Base-by-base conservation (phyloP, 768 basidiomycete species). In the Tulasnella sp. region DNA sequence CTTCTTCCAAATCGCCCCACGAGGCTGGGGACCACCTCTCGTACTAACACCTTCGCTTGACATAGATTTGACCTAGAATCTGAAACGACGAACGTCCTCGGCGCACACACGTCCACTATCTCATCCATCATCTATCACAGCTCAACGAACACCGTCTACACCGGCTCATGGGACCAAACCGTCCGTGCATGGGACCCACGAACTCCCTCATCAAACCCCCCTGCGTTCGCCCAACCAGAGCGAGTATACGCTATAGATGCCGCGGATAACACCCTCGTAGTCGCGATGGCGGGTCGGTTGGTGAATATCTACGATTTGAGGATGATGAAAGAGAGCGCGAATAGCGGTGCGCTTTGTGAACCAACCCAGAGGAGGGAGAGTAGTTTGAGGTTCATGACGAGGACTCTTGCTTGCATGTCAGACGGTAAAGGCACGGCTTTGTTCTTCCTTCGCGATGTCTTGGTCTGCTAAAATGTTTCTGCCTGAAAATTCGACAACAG, bases 351-450 rank as follows among this genome's bases (percentile, higher is more conserved):
- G 45, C 31, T 54, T 17, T 25, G 31, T 15, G 84, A 86, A 72
- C 91, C 93, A 0, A 86, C 88, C 72, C 93, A 96, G 81, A 87
- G 90, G 82, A 84, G 97, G 78, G 97, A 98, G 84, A 95, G 93
- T 82, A 95, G 93, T 79, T 83, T 99, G 77, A 97, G 97, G 83
- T 98, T 93, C 82, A 92, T 97, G 92, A 98, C 96, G 52, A 85
- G 95, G 76, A 91, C 91, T 68, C 83, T 99, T 73, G 93, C 92
- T 17, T 94, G 93, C 81, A 99, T 99, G 96, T 86, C 88, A 1
- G 93, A 94, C 82, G 96, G 96, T 1, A 89, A 95, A 84, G 96
- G 96, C 93, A 78, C 54, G 86, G 64, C 9, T 74, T n/a, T 22
- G 67, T 11, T 71, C 52, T 78, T 22, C 25, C 11, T 34, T 29